Conservation (phyloP, 495 filamentous ascomycete species). For the Chaetomidium leptoderma region DNA sequence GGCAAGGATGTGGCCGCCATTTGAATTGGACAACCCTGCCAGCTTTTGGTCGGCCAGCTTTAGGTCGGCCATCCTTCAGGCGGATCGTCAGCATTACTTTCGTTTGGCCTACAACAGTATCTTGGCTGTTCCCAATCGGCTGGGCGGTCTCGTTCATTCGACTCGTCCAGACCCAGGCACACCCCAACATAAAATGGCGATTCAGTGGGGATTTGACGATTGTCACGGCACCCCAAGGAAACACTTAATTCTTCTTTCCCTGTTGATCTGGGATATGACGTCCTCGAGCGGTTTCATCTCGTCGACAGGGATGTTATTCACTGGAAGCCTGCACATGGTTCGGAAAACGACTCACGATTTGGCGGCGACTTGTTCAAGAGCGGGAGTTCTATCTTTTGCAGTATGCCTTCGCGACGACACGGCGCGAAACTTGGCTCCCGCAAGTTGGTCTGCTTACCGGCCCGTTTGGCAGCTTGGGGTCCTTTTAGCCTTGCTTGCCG, state of each 20-base stretch:
- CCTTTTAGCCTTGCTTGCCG: not conserved
- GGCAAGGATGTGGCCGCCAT: slow-evolving; percentile 4
- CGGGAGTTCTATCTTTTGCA: not conserved
- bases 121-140: not conserved
- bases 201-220: slow-evolving; percentile 3
- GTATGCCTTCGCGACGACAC: not conserved
- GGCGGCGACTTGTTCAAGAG: not conserved
- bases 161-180: not conserved
- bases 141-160: slow-evolving; percentile 2
- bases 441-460: not conserved
- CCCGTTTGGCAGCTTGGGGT: not conserved
- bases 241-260: slow-evolving; percentile 16
- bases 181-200: slow-evolving; percentile 1
- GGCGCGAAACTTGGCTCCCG: not conserved
- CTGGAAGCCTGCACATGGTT: not conserved
- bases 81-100: not conserved
- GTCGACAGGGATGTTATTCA: not conserved
- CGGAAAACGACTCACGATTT: not conserved
- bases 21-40: not conserved
- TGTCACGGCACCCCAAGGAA: slow-evolving; percentile 1
- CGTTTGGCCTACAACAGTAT: slow-evolving; percentile 3
- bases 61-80: not conserved
- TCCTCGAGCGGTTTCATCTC: slow-evolving; percentile 14
- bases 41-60: not conserved
- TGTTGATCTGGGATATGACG: slow-evolving; percentile 5